phyloP scores from a whole-genome alignment of 2,329 filamentous ascomycete genomes.

The Cladosporium velox region DNA sequence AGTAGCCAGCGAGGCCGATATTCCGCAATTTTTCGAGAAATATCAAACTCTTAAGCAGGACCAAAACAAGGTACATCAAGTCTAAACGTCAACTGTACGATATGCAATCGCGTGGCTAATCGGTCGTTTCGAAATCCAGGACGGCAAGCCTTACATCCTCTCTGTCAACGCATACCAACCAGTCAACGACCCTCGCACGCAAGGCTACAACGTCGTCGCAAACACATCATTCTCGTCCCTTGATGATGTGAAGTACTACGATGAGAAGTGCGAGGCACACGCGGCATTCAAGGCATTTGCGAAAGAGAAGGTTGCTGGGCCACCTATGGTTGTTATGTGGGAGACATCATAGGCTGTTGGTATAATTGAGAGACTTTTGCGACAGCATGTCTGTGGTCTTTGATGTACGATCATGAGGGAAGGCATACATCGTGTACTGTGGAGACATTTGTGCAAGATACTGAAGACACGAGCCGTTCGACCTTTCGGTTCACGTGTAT shows the following conservation, averaged over 20 bases:
- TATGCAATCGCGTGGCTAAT: not conserved
- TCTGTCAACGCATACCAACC: constrained; percentile 57
- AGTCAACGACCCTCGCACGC: constrained; percentile 59
- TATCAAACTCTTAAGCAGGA: constrained; percentile 48
- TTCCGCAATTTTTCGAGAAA: constrained; percentile 46
- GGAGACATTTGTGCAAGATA: not conserved
- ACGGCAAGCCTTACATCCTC: constrained; percentile 71
- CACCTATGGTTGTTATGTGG: constrained; percentile 15
- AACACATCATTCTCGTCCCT: constrained; percentile 64
- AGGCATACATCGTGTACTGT: not conserved
- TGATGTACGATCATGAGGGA: not conserved
- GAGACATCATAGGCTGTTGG: not conserved
- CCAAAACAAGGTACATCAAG: constrained; percentile 44
- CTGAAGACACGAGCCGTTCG: not conserved
- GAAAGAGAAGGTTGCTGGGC: constrained; percentile 17
- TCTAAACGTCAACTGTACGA: not conserved
- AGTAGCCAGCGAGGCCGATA: constrained; percentile 49
- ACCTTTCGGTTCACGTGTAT: not conserved
- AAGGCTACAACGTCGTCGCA: constrained; percentile 66
- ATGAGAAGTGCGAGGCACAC: constrained; percentile 60
- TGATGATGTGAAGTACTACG: constrained; percentile 72
- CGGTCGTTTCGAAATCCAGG: constrained; percentile 46
- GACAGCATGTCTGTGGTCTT: not conserved
- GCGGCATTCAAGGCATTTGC: constrained; percentile 47
- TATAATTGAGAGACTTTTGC: not conserved